Evolutionary conservation across 345 rosid genomes (phyloP), one percentile per base, ranked within the genome.

Genomic region (Schrenkiella parvula): DNA sequence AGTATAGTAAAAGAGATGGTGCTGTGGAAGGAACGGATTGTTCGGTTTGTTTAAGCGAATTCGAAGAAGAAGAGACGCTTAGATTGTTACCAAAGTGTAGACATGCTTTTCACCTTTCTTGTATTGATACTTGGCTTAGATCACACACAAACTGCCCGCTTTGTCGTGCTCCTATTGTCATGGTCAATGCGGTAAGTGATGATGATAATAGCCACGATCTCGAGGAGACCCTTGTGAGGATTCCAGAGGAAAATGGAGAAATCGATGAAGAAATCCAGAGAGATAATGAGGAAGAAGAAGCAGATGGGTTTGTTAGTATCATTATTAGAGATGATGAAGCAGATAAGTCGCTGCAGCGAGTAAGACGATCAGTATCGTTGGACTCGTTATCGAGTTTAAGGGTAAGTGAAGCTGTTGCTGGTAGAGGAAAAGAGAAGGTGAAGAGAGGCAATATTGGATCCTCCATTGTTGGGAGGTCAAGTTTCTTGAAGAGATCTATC

Each of bases 91-190:
- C 93, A 4, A 90, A 88, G 76, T 90, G 96, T 58, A 86, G 51
- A 69, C 96, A 90, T 29, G 93, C 93, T 63, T 90, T 90, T 72
- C 96, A 90, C 50, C 19, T 86, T 8, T 66, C 82, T 31, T 90
- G 96, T 71, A 88, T 90, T 14, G 96, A 90, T 48, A 83, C 91
- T 8, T 90, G 96, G 96, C 87, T 90, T 29, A 75, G 76, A 26
- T 86, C 91, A 12, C 96, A 88, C 72, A 86, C 85, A 6, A 87
- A 74, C 18, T 89, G 92, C 13, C 92, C 90, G 3, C 28, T 87
- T 37, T 87, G 92, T 62, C 88, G 91, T 2, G 85, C 91, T 37
- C 85, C 96, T 0, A 82, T 92, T 13, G 35, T 76, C 1, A 9
- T 53, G 6, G 8, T 31, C 15, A 15, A 42, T 3, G 25, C 35